Evolutionary conservation across 129 eudicot species (phyloP), one percentile per base, ranked within the genome.

Genomic region (Smallanthus sonchifolius): DNA sequence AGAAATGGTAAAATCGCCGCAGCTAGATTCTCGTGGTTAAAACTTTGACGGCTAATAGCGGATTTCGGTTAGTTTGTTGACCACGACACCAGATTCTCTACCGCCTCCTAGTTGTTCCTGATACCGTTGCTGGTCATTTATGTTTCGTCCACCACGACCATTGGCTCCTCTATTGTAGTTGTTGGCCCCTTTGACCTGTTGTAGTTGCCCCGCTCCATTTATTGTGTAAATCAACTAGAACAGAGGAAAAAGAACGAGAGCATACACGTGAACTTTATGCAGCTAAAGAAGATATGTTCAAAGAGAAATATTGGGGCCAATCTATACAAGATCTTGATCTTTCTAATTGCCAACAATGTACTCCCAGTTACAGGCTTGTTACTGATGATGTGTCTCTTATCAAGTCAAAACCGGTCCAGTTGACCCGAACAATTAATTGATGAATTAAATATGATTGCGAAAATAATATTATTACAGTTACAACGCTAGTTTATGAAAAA

Each of bases 291-390:
- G 97, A 91, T 43, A 81, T 81, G 81, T 73, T 60, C 74, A 87
- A 85, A 81, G 89, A 85, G 83, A 95, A 87, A 77, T 92, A 95
- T 82, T 86, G 92, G 95, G 95, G 92, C 19, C 91, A 95, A 76
- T 91, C 99, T 56, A 95, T 95, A 56, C 92, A 91, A 69, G 99
- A 95, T 60, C 94, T 95, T 70, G 99, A 95, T 75, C 95, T 95
- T 70, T 78, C 94, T 34, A 88, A 91, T 43, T 91, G 99, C 79
- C 83, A 91, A 75, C 82, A 90, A 20, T 95, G 99, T 80, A 84
- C 97, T 60, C 97, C 99, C 44, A 95, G 99, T 82, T 95, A 95
- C 61, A 90, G 99, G 82, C 99, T 91, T 77, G 91, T 95, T 72
- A 97, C 99, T 20, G 89, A 87, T 13, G 99, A 95, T 88, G 99